A percentile compares a stretch with the other conserved stretches of the same genome.
Conservation (phyloP, 2,329 filamentous ascomycete species). For the Penicillium sp. region DNA sequence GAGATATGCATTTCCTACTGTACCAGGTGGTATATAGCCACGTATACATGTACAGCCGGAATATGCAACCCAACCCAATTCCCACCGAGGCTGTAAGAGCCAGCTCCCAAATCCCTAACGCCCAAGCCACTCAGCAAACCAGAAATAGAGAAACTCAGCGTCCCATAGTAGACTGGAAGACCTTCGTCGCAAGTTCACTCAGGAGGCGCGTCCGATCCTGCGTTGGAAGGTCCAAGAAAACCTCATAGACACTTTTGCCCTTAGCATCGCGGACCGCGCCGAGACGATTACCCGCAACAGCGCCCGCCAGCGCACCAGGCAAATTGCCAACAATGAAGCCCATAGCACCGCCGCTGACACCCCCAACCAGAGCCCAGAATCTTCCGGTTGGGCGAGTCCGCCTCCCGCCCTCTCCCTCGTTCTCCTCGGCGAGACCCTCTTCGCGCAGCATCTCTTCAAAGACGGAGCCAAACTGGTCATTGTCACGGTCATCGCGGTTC, state of each 20-base stretch:
- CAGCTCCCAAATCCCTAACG: constrained; percentile 4
- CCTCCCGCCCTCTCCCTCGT: constrained; percentile 49
- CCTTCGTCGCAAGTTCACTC: constrained; percentile 78
- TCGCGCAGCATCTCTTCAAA: constrained; percentile 90
- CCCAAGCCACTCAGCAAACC: constrained; percentile 1
- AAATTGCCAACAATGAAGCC: constrained; percentile 96
- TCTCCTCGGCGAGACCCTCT: constrained; percentile 74
- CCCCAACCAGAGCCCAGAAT: constrained; percentile 86
- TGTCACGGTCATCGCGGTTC: constrained; percentile 41
- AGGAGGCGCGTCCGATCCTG: constrained; percentile 76
- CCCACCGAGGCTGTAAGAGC: not conserved
- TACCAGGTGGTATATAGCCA: not conserved
- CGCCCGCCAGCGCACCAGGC: constrained; percentile 81
- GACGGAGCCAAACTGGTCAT: constrained; percentile 81
- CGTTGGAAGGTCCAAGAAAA: constrained; percentile 83
- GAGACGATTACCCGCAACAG: constrained; percentile 87
- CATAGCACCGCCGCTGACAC: constrained; percentile 80
- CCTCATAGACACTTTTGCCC: constrained; percentile 91
- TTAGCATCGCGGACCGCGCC: constrained; percentile 84
- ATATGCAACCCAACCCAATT: not conserved
- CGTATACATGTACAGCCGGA: not conserved
- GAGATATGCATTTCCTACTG: not conserved
- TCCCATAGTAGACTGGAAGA: constrained; percentile 58
- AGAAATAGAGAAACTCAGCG: constrained; percentile 11
- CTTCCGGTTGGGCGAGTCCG: constrained; percentile 57